Conservation (phyloP, 139 green algal species). For the Pleodorina starrii region DNA sequence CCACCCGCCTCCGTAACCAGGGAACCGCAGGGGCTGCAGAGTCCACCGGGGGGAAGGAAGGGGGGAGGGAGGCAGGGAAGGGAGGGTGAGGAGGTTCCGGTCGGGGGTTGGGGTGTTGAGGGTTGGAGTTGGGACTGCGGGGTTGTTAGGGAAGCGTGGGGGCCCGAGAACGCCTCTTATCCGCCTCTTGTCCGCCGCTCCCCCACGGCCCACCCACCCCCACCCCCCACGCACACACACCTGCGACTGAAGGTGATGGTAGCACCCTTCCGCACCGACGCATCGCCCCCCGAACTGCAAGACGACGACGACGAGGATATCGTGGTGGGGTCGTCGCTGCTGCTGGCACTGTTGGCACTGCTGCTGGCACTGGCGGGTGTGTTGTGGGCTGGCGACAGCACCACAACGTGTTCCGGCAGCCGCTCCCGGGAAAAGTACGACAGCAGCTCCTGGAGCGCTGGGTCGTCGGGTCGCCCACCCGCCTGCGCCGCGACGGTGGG, state of each 20-base stretch:
- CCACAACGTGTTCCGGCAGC: slow-evolving; percentile 48
- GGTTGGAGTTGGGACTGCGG: not conserved
- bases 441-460: slow-evolving; percentile 68
- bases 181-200: too few relatives aligned
- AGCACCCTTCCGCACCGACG: slow-evolving; percentile 70
- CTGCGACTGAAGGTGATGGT: slow-evolving; percentile 67
- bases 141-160: too few relatives aligned
- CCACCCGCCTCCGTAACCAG: slow-evolving; percentile 37
- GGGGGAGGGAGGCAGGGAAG: too few relatives aligned
- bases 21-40: not conserved
- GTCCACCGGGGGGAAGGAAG: too few relatives aligned
- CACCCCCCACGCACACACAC: not conserved
- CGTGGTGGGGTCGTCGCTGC: too few relatives aligned
- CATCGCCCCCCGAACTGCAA: slow-evolving; percentile 4
- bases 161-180: too few relatives aligned
- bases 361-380: too few relatives aligned
- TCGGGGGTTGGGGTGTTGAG: not conserved
- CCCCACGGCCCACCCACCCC: not conserved
- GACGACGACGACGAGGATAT: too few relatives aligned
- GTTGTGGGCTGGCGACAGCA: not conserved
- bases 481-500: too few relatives aligned
- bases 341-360: too few relatives aligned
- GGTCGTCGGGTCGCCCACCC: slow-evolving; percentile 52
- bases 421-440: slow-evolving; percentile 58
- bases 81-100: too few relatives aligned